These are phyloP conservation scores for Bolboschoenus planiculmis DNA, from an alignment of 176 grass and related monocot species.

Conservation along the genomic window DNA sequence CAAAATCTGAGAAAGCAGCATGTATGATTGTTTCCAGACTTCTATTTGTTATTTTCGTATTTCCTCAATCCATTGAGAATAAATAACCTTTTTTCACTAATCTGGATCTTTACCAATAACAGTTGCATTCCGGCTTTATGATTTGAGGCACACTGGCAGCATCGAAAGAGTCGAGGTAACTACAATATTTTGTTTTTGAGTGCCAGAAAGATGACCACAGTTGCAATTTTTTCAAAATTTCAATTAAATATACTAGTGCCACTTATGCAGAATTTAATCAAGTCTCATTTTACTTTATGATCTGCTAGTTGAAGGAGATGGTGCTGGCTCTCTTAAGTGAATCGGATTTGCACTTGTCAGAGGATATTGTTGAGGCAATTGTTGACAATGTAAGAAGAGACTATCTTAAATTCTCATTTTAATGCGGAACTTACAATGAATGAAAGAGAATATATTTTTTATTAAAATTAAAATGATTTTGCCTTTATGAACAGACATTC, in stretches of 20 bases:
- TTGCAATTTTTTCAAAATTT: not conserved
- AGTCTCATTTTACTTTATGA: not conserved
- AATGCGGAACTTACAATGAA: not conserved
- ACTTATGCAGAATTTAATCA: not conserved
- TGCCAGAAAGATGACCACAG: not conserved
- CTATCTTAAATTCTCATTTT: not conserved
- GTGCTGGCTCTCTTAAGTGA: constrained; percentile 58
- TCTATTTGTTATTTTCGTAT: not conserved
- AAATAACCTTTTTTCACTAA: not conserved
- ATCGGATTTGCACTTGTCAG: constrained; percentile 50
- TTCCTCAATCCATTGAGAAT: not conserved
- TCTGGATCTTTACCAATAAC: not conserved
- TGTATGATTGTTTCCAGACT: constrained; percentile 31
- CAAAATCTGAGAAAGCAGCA: constrained; percentile 38
- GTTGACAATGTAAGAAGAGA: constrained; percentile 56
- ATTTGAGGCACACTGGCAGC: constrained; percentile 60
- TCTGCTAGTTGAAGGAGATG: constrained; percentile 62
- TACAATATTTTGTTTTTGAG: not conserved
- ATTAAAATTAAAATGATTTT: not conserved
- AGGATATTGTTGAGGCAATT: constrained; percentile 36
- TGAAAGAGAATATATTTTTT: not conserved
- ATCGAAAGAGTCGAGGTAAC: constrained; percentile 83
- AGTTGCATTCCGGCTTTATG: constrained; percentile 83
- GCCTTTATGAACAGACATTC: constrained; percentile 52
- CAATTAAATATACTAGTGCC: not conserved